Percentiles rank a stretch among this genome's conserved stretches.
Evolutionary conservation across 129 eudicot species (phyloP).

Genomic region (Lactuca saligna): DNA sequence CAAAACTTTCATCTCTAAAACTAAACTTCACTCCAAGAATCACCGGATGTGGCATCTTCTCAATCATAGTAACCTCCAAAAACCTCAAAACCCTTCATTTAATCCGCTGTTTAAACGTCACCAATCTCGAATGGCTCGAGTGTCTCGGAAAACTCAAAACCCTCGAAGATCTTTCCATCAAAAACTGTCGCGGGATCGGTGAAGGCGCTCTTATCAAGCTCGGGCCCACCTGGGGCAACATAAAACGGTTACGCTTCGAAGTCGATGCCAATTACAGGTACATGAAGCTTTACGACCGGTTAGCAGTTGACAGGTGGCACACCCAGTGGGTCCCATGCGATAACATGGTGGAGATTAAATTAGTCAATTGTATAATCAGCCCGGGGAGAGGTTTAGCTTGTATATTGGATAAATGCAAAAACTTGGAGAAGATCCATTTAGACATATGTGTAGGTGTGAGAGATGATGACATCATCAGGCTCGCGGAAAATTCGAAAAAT

Average conservation of each 20-base stretch:
- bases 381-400: constrained; percentile 92
- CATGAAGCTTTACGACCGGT: constrained; percentile 70
- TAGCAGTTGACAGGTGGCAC: constrained; percentile 72
- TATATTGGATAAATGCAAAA: constrained; percentile 66
- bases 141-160: constrained; percentile 69
- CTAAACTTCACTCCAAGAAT: constrained; percentile 73
- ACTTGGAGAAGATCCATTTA: constrained; percentile 59
- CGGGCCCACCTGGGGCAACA: constrained; percentile 63
- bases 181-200: constrained; percentile 80
- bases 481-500: constrained; percentile 55
- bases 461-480: constrained; percentile 53
- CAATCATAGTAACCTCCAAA: constrained; percentile 67
- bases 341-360: constrained; percentile 59
- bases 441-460: constrained; percentile 84
- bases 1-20: constrained; percentile 64
- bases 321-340: constrained; percentile 67
- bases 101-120: constrained; percentile 59
- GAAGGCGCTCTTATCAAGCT: constrained; percentile 75
- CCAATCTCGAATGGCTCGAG: constrained; percentile 82
- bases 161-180: constrained; percentile 64
- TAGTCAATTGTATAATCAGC: constrained; percentile 69
- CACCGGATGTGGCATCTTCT: constrained; percentile 71
- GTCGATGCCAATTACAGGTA: constrained; percentile 66
- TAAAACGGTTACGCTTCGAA: constrained; percentile 62
- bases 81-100: constrained; percentile 57